Evolutionary conservation across 306 rosid genomes (phyloP).

Genomic region (Castanea mollissima): DNA sequence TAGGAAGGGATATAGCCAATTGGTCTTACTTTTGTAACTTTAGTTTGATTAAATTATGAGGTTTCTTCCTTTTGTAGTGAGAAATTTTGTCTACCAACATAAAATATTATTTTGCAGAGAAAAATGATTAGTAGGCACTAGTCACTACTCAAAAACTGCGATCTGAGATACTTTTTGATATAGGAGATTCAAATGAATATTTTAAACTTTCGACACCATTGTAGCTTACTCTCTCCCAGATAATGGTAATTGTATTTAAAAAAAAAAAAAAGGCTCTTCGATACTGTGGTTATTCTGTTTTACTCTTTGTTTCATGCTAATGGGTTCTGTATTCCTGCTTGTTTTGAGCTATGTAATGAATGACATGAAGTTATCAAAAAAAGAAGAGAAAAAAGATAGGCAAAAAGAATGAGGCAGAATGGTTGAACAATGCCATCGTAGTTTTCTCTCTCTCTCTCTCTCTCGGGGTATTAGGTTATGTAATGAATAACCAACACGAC

Average conservation of each 20-base stretch:
- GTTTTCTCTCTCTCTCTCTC: background rate
- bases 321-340: background rate
- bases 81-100: background rate
- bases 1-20: conserved; percentile 6
- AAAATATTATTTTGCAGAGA: background rate
- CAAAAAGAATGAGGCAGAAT: background rate
- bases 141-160: background rate
- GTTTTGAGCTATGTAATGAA: background rate
- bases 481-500: no score
- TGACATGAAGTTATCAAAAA: no score
- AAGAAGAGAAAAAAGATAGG: no score
- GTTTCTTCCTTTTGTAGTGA: background rate
- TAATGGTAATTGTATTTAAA: background rate
- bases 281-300: background rate
- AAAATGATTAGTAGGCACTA: background rate
- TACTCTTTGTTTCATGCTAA: background rate
- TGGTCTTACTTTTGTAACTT: background rate
- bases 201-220: background rate
- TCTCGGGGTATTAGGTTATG: no score
- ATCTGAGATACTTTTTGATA: background rate
- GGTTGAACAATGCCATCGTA: background rate
- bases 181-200: background rate
- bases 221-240: background rate
- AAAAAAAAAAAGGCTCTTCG: background rate
- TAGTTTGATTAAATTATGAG: background rate